Evolutionary conservation across 2,329 filamentous ascomycete species (phyloP).

Genomic region (Xylaria sp.): DNA sequence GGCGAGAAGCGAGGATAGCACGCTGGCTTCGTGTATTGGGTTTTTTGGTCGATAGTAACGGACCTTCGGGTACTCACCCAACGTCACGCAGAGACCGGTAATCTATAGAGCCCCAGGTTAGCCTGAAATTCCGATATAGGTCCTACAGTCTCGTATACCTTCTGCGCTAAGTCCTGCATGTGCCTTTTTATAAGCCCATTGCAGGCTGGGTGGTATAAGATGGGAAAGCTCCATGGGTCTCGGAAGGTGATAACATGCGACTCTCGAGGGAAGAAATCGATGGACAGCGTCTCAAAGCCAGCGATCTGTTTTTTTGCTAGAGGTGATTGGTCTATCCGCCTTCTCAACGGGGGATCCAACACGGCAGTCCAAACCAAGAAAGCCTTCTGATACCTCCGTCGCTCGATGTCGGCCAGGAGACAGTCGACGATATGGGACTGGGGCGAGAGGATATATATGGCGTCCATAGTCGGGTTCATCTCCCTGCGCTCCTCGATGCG

Average conservation of each 20-base stretch:
- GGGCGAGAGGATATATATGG: conserved; percentile 88
- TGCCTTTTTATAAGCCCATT: conserved; percentile 82
- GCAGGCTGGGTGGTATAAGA: conserved; percentile 88
- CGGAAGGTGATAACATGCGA: conserved; percentile 88
- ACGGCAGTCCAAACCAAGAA: conserved; percentile 86
- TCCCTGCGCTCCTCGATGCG: conserved; percentile 85
- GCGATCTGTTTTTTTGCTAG: conserved; percentile 73
- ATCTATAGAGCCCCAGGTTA: conserved; percentile 55
- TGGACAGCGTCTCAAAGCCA: conserved; percentile 79
- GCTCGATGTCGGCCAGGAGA: conserved; percentile 88
- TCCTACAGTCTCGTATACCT: conserved; percentile 54
- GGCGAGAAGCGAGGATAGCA: conserved; percentile 85
- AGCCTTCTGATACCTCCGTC: conserved; percentile 75
- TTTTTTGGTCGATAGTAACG: conserved; percentile 82
- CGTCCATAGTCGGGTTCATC: conserved; percentile 87
- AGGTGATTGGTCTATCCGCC: conserved; percentile 73
- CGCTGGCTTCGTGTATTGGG: conserved; percentile 81
- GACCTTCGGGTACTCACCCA: conserved; percentile 93
- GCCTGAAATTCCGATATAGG: not conserved
- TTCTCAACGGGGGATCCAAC: conserved; percentile 69
- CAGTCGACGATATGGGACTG: conserved; percentile 89
- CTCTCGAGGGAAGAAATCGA: conserved; percentile 90
- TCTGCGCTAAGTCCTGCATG: conserved; percentile 83
- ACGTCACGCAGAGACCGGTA: conserved; percentile 81
- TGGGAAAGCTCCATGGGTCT: conserved; percentile 94